phyloP scores from a whole-genome alignment of 768 basidiomycete genomes.

The Chalciporus piperatus region DNA sequence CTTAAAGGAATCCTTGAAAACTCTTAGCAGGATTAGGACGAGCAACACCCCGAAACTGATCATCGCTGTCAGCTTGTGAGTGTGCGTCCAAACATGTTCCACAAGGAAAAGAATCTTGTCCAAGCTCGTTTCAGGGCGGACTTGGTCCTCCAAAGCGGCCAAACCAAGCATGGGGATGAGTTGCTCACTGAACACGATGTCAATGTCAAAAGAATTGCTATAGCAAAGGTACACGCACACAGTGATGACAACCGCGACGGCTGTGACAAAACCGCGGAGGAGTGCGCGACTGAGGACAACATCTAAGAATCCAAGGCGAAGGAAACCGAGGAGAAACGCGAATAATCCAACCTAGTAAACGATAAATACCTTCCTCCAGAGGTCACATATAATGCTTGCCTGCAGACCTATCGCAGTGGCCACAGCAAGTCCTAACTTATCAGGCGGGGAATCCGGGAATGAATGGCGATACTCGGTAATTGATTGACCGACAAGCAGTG shows the following conservation, averaged over 20 bases:
- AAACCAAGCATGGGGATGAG: conserved; percentile 91
- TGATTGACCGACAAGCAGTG: conserved; percentile 84
- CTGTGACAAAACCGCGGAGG: conserved; percentile 83
- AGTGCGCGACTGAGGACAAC: conserved; percentile 89
- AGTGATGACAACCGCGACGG: conserved; percentile 81
- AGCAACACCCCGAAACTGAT: conserved; percentile 73
- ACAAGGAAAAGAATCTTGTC: conserved; percentile 79
- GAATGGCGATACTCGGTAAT: conserved; percentile 65
- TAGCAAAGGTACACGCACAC: conserved; percentile 47
- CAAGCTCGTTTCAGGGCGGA: conserved; percentile 65
- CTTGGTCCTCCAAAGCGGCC: conserved; percentile 44
- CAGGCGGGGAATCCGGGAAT: conserved; percentile 36
- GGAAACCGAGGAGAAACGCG: conserved; percentile 81
- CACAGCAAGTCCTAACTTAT: conserved; percentile 60
- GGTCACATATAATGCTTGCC: conserved; percentile 34
- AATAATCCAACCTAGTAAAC: conserved; percentile 70
- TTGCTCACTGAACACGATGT: conserved; percentile 55
- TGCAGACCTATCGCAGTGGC: conserved; percentile 84
- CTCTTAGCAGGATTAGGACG: conserved; percentile 59
- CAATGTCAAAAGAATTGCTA: neutral
- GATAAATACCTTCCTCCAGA: neutral
- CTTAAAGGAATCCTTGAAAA: conserved; percentile 56
- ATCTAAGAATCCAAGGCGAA: conserved; percentile 89
- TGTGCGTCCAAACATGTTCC: conserved; percentile 50
- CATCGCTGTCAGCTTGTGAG: conserved; percentile 64